Conservation (phyloP, 2,329 filamentous ascomycete genomes). For the Pseudocercospora vitis region DNA sequence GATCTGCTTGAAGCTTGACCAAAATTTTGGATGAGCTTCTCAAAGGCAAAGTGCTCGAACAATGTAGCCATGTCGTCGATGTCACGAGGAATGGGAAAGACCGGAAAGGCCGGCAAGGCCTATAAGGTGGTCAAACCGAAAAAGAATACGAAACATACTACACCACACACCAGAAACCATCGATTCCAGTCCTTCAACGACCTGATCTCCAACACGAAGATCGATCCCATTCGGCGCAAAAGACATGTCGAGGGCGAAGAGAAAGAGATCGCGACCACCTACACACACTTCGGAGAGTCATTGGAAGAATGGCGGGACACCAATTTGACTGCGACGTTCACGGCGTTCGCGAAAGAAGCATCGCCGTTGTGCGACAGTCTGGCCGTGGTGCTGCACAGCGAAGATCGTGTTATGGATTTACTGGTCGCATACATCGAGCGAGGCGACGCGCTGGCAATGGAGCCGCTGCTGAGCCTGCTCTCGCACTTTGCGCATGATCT, state of each 20-base stretch:
- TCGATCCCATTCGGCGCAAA: constrained; percentile 89
- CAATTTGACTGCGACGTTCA: constrained; percentile 82
- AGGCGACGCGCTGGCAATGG: constrained; percentile 75
- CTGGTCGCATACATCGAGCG: constrained; percentile 74
- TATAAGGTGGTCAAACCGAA: constrained; percentile 55
- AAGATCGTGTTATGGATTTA: constrained; percentile 77
- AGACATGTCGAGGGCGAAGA: constrained; percentile 62
- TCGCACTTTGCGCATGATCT: constrained; percentile 94
- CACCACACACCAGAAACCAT: constrained; percentile 76
- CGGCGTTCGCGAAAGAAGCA: constrained; percentile 72
- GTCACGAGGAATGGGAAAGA: constrained; percentile 43
- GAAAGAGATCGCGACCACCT: constrained; percentile 76
- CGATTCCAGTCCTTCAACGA: constrained; percentile 88
- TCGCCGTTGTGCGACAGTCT: constrained; percentile 82
- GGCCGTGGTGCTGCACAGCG: constrained; percentile 86
- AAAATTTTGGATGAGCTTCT: background rate
- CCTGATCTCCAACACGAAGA: constrained; percentile 86
- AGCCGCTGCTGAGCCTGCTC: constrained; percentile 83
- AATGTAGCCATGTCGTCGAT: constrained; percentile 46
- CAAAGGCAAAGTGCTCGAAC: too few species aligned
- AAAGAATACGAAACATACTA: constrained; percentile 62
- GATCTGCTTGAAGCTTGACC: background rate
- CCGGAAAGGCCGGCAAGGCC: constrained; percentile 31
- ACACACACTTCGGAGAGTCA: constrained; percentile 80
- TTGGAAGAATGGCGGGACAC: constrained; percentile 88